Base-by-base conservation (phyloP, 208 protist species). In the Leptomonas pyrrhocoris region DNA sequence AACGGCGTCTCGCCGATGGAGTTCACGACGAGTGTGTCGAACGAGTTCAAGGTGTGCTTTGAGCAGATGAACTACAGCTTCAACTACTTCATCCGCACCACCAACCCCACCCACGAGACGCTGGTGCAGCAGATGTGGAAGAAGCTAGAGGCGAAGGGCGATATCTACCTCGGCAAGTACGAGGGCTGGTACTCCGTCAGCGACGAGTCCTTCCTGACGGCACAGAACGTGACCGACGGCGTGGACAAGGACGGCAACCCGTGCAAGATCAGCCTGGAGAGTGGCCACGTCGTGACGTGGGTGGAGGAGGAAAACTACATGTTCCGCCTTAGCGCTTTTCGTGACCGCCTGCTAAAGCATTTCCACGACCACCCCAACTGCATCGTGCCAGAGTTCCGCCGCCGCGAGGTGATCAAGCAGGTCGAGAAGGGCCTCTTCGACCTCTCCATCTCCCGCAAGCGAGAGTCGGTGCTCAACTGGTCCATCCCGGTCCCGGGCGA, bases 121-220 rank as follows among this genome's bases (percentile, higher is more conserved):
- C 64, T 93, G 57, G 94, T 95, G 21, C 56, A 73, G 40, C 70
- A 85, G 30, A 74, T 99, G 42, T 99, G 98, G 98, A 74, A 77
- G 27, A 83, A 84, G 46, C 80, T 99, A 34, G 74, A 86, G 73
- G 72, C 84, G 8, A 94, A 92, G 66, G 98, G 96, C 12, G 84
- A 98, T 69, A 99, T 99, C 59, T 99, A 99, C 73, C 86, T 98
- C 23, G 98, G 97, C 66, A 89, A 93, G 55, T 98, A 99, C 82
- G 92, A 99, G 76, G 98, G 98, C 11, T 99, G 98, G 98, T 99
- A 99, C 84, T 98, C 87, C 59, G 91, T 98, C 34, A 97, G 91
- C 43, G 98, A 99, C 81, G 98, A 99, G 83, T 92, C 94, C 6
- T 99, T 99, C 78, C 59, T 97, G 61, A 89, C 85, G 27, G 75